Evolutionary conservation across 805 yeast genomes (phyloP).

Genomic region (Candida tammaniensis): DNA sequence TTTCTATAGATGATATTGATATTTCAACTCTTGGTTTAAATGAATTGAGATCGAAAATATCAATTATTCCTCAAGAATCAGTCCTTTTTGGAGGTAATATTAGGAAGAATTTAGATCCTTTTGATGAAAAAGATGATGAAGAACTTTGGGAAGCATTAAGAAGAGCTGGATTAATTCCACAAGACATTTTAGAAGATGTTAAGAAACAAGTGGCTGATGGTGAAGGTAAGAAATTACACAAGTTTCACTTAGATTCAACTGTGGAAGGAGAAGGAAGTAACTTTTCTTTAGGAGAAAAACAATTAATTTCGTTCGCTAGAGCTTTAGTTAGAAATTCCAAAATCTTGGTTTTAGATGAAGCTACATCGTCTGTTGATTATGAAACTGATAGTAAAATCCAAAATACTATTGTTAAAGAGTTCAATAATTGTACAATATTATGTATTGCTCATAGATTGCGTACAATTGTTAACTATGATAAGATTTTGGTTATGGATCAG

Average conservation of each 20-base stretch:
- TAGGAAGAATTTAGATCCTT: constrained; percentile 62
- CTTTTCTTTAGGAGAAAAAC: constrained; percentile 74
- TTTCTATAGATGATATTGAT: constrained; percentile 56
- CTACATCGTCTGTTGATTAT: constrained; percentile 77
- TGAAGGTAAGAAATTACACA: constrained; percentile 15
- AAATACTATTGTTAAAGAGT: constrained; percentile 63
- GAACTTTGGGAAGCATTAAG: constrained; percentile 56
- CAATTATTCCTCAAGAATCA: constrained; percentile 73
- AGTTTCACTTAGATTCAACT: constrained; percentile 40
- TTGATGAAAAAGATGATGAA: constrained; percentile 46
- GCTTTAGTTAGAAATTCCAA: constrained; percentile 75
- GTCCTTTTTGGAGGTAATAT: constrained; percentile 59
- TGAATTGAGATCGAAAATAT: constrained; percentile 52
- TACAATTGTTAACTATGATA: constrained; percentile 70
- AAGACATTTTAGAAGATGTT: not conserved
- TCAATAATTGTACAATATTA: constrained; percentile 66
- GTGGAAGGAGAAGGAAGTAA: constrained; percentile 70
- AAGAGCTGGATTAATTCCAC: too few species aligned
- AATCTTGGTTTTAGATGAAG: constrained; percentile 81
- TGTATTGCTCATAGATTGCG: constrained; percentile 87
- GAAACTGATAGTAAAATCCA: constrained; percentile 83
- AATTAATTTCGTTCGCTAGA: constrained; percentile 75
- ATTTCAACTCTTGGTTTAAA: constrained; percentile 50
- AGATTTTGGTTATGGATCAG: constrained; percentile 76
- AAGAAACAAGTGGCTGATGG: constrained; percentile 9